Evolutionary conservation across 768 basidiomycete species (phyloP).

Genomic region (Lactifluus subvellereus): DNA sequence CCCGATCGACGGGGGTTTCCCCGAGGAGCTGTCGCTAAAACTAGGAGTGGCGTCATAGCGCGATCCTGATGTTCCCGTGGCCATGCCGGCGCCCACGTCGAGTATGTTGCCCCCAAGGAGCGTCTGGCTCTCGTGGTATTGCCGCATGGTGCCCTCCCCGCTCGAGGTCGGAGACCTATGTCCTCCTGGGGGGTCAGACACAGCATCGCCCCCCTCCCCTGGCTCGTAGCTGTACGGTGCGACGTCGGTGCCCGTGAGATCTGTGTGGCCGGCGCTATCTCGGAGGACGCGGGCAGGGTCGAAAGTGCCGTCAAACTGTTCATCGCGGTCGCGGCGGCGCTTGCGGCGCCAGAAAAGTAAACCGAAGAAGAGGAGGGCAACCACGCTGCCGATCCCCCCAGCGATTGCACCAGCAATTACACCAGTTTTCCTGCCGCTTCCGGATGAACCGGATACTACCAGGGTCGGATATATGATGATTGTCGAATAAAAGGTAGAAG

Average conservation of each 20-base stretch:
- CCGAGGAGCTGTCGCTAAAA: too few species aligned
- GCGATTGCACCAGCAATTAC: slow-evolving; percentile 32
- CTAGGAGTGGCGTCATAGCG: slow-evolving; percentile 19
- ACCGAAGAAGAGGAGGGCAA: slow-evolving; percentile 27
- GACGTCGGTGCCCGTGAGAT: too few species aligned
- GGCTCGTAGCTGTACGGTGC: too few species aligned
- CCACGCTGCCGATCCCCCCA: slow-evolving; percentile 26
- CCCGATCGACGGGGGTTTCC: too few species aligned
- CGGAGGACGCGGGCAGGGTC: slow-evolving; percentile 25
- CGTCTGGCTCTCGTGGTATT: slow-evolving; percentile 24
- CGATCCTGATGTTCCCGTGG: slow-evolving; percentile 23
- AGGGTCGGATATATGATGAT: slow-evolving; percentile 26
- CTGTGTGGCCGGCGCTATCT: too few species aligned
- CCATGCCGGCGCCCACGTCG: slow-evolving; percentile 8
- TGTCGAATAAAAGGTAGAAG: slow-evolving; percentile 18
- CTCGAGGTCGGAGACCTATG: background rate
- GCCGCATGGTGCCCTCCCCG: slow-evolving; percentile 26
- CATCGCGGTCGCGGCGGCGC: too few species aligned
- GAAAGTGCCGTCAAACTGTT: too few species aligned
- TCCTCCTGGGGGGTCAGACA: too few species aligned
- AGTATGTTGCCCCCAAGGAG: slow-evolving; percentile 26
- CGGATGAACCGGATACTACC: background rate
- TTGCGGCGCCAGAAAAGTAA: slow-evolving; percentile 18
- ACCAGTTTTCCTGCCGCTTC: slow-evolving; percentile 16
- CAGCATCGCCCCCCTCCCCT: too few species aligned